Evolutionary conservation across 208 protist species (phyloP).

Genomic region (Dictyostelium gargantuum): DNA sequence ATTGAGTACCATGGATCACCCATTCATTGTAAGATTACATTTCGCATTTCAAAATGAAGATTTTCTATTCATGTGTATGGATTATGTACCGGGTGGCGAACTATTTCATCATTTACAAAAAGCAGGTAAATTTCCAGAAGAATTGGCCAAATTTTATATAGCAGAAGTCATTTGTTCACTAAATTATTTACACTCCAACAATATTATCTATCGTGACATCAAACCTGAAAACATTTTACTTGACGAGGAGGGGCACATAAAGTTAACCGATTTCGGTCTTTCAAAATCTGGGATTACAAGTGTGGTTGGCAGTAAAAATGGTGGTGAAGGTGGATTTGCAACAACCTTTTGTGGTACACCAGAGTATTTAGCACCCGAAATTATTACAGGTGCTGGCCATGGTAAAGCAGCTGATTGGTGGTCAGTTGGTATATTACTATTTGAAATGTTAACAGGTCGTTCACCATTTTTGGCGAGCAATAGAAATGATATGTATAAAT

Average conservation of each 20-base stretch:
- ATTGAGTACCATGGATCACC: conserved; percentile 92
- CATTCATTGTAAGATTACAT: conserved; percentile 92
- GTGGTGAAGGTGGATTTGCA: conserved; percentile 71
- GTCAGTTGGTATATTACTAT: conserved; percentile 95
- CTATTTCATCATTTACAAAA: conserved; percentile 90
- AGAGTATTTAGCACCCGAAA: conserved; percentile 75
- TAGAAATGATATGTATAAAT: conserved; percentile 72
- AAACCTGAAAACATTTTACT: conserved; percentile 65
- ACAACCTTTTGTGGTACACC: conserved; percentile 84
- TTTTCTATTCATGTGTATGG: conserved; percentile 82
- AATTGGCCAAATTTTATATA: conserved; percentile 87
- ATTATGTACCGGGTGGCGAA: conserved; percentile 88
- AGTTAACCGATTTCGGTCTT: conserved; percentile 85
- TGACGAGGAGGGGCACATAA: conserved; percentile 88
- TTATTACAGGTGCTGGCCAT: neutral
- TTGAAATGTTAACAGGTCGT: conserved; percentile 89
- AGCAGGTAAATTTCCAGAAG: conserved; percentile 83
- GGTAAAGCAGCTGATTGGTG: conserved; percentile 97
- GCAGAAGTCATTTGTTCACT: conserved; percentile 89
- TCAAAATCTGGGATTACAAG: conserved; percentile 74
- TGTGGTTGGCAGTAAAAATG: conserved; percentile 78
- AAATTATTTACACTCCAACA: conserved; percentile 83
- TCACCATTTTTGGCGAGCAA: conserved; percentile 64
- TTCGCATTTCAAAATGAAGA: conserved; percentile 95
- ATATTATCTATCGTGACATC: conserved; percentile 81